Evolutionary conservation across 345 rosid genomes (phyloP), one percentile per base, ranked within the genome.

Genomic region (Hibiscus trionum): DNA sequence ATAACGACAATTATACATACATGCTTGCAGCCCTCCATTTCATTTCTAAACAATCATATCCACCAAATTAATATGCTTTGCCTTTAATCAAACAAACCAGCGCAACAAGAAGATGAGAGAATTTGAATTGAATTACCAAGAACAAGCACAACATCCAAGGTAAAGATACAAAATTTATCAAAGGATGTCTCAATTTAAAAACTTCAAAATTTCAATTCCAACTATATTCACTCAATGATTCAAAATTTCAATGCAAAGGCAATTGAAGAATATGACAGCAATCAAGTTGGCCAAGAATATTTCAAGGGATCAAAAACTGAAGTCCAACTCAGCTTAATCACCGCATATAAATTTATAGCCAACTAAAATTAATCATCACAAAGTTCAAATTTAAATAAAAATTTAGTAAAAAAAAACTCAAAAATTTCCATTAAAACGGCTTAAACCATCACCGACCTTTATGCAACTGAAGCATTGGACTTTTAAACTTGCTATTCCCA

Each of bases 401-500:
- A 67, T 14, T 8, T 14, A 47, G 52, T 3, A 3, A 29, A 50
- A 27, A 50, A 27, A 29, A 4, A 4, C 4, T 69, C n/a, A n/a
- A 69, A 69, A 68, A 7, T 47, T 47, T 67, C 21, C 37, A 50
- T 5, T 3, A 19, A 49, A 44, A 33, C 15, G 9, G 61, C 7
- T 33, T 6, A 46, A 44, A 31, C 4, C 8, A 4, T 17, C 2
- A 9, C 21, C 29, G 69, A 90, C 97, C 98, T 91, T 90, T 94
- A 82, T 94, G 98, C 68, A 94, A 80, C 72, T 90, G 96, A 70
- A 94, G 89, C 97, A 94, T 90, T 26, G 96, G 97, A 73, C 95
- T 94, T 73, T 78, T 84, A 67, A 88, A 85, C 61, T 75, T 78
- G 60, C 90, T 73, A 67, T 88, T 83, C 77, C 91, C 95, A 62